Evolutionary conservation across 805 yeast genomes (phyloP), one percentile per base, ranked within the genome.

Genomic region (Cephaloascus albidus): DNA sequence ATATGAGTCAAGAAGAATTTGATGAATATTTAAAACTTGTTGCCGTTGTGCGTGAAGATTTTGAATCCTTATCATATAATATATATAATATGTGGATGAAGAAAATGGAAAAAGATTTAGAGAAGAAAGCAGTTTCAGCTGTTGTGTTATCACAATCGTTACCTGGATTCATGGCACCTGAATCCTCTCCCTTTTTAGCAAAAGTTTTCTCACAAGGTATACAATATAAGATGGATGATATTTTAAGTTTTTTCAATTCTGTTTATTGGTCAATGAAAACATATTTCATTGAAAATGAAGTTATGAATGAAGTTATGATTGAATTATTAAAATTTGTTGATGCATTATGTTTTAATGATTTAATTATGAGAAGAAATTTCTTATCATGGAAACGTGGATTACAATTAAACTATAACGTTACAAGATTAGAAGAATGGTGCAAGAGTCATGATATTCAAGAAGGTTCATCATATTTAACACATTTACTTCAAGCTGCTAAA

Each of bases 361-460:
- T 93, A 63, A 78, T 94, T 37, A 85, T 89, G 95, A 81, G 96
- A 67, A 78, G 96, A 61, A 83, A 81, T 64, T 94, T 90, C 65
- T 67, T 90, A 55, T 83, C 96, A 10, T 93, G 98, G 98, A 93
- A 90, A 67, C 82, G 98, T 57, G 97, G 97, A 36, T 73, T 93
- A 50, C 98, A 93, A 63, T 78, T 93, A 63, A 93, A 88, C 59
- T 93, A 93, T 65, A 93, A 93, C 60, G 94, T 89, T 40, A 93
- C 98, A 3, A 77, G 97, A 53, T 73, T 93, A 52, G 97, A 88
- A 60, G 99, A 93, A 65, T 93, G 98, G 98, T 90, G 97, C 63
- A 90, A 87, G 65, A 78, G 87, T 5, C 96, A 90, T 58, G 89
- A 84, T 38, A 77, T 93, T 45, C 83, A 84, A 38, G 96, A 89